These are phyloP conservation scores for Sporothrix protearum DNA, from an alignment of 2,329 filamentous ascomycete species.

Conservation along the genomic window DNA sequence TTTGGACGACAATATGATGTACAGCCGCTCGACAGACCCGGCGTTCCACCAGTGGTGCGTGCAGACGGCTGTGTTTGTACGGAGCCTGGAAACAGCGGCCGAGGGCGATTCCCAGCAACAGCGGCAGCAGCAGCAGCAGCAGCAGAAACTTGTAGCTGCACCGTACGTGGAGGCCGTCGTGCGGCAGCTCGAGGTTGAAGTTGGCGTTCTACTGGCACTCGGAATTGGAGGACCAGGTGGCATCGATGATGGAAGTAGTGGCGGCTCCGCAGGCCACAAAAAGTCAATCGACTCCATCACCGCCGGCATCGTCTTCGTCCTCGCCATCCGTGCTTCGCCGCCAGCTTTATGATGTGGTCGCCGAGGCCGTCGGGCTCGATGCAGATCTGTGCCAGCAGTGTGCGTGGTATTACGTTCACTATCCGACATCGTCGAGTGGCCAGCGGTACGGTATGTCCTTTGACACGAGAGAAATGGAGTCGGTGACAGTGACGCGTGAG, in stretches of 20 bases:
- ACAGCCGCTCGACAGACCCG: slow-evolving; percentile 5
- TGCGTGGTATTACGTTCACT: slow-evolving; percentile 23
- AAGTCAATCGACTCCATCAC: neutral
- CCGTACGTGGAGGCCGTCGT: slow-evolving; percentile 16
- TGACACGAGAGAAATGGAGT: slow-evolving; percentile 19
- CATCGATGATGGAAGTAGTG: neutral
- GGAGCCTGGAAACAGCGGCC: neutral
- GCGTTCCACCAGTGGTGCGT: slow-evolving; percentile 25
- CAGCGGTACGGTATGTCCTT: slow-evolving; percentile 23
- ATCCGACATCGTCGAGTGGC: slow-evolving; percentile 13
- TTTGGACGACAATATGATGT: slow-evolving; percentile 18
- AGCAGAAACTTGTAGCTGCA: neutral
- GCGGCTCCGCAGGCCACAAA: neutral
- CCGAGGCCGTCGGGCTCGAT: slow-evolving; percentile 20
- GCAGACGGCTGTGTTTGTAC: slow-evolving; percentile 22
- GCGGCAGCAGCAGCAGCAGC: neutral
- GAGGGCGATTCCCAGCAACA: neutral
- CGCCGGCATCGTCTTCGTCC: neutral
- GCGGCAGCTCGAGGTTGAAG: slow-evolving; percentile 11
- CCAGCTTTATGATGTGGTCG: slow-evolving; percentile 12
- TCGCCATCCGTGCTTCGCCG: neutral
- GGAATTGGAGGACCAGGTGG: neutral
- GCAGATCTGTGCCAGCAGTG: slow-evolving; percentile 25
- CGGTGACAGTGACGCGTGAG: neutral
- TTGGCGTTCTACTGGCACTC: slow-evolving; percentile 10